A percentile compares a stretch with the other conserved stretches of the same genome.
Evolutionary conservation across 345 rosid genomes (phyloP).

Genomic region (Eutrema japonicum): DNA sequence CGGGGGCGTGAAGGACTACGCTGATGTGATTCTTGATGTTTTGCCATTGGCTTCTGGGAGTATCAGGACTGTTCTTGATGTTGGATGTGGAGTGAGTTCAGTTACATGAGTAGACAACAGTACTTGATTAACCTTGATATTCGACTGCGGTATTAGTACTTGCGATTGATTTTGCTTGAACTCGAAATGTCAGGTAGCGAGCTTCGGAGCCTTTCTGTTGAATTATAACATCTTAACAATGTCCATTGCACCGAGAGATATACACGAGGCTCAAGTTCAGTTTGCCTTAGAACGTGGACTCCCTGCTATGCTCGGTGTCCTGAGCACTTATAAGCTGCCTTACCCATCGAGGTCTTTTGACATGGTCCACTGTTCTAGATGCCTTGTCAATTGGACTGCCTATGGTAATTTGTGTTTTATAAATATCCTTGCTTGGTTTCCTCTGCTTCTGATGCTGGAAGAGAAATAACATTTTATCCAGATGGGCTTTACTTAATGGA

Average conservation of each 20-base stretch:
- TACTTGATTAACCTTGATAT: conserved; percentile 18
- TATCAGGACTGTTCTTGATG: conserved; percentile 64
- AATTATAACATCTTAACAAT: conserved; percentile 62
- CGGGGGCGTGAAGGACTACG: conserved; percentile 60
- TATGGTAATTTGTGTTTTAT: conserved; percentile 49
- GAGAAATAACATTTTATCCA: conserved; percentile 35
- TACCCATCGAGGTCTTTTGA: conserved; percentile 73
- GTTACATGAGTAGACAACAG: conserved; percentile 17
- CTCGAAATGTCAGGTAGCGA: conserved; percentile 59
- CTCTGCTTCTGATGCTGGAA: conserved; percentile 27
- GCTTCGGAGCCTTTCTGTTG: conserved; percentile 66
- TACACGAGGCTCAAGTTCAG: conserved; percentile 79
- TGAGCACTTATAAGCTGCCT: conserved; percentile 62
- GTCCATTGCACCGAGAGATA: conserved; percentile 81
- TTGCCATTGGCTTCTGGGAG: conserved; percentile 63
- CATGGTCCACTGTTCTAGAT: conserved; percentile 79
- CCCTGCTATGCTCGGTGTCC: conserved; percentile 70
- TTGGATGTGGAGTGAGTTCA: conserved; percentile 72
- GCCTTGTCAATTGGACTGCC: conserved; percentile 65
- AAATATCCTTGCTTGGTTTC: neutral
- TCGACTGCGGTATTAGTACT: neutral
- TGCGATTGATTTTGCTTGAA: neutral
- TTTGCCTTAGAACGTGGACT: conserved; percentile 77
- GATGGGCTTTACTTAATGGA: conserved; percentile 76
- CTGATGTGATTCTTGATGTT: conserved; percentile 50